Evolutionary conservation across 306 rosid species (phyloP).

Genomic region (Gastrolobium bilobum): DNA sequence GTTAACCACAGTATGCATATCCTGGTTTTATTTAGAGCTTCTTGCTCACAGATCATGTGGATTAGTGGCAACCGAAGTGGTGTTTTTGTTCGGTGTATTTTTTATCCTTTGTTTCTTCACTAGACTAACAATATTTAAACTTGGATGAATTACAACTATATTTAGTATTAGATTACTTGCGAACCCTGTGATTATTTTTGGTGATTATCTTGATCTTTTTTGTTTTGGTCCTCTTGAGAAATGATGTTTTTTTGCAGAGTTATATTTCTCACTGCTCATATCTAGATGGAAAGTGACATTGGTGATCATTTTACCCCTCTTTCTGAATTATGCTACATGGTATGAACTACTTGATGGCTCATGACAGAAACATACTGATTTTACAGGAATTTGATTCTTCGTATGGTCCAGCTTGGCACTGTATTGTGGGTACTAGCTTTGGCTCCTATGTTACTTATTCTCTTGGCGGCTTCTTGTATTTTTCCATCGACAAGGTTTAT

Average conservation of each 20-base stretch:
- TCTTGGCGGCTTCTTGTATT: slow-evolving; percentile 87
- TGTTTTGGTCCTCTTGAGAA: not conserved
- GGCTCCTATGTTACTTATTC: slow-evolving; percentile 97
- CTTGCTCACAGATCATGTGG: too few relatives aligned
- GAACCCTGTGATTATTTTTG: not conserved
- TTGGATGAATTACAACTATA: not conserved
- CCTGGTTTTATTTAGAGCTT: too few relatives aligned
- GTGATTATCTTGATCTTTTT: not conserved
- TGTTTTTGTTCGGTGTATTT: too few relatives aligned
- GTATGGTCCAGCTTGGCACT: slow-evolving; percentile 98
- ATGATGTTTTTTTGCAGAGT: not conserved
- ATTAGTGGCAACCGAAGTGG: too few relatives aligned
- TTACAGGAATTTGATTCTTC: slow-evolving; percentile 89
- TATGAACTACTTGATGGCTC: not conserved
- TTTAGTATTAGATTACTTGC: not conserved
- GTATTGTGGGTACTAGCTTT: slow-evolving; percentile 97
- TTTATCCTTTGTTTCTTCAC: not conserved
- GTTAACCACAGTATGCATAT: too few relatives aligned
- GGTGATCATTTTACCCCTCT: slow-evolving; percentile 5
- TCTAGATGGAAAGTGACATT: not conserved
- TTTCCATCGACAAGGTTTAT: slow-evolving; percentile 93
- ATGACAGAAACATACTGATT: slow-evolving; percentile 27
- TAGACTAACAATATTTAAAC: not conserved
- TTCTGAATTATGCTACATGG: slow-evolving; percentile 8
- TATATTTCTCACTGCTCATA: slow-evolving; percentile 11